phyloP scores from a whole-genome alignment of 2,329 filamentous ascomycete species.

The Byssoonygena ceratinophila region DNA sequence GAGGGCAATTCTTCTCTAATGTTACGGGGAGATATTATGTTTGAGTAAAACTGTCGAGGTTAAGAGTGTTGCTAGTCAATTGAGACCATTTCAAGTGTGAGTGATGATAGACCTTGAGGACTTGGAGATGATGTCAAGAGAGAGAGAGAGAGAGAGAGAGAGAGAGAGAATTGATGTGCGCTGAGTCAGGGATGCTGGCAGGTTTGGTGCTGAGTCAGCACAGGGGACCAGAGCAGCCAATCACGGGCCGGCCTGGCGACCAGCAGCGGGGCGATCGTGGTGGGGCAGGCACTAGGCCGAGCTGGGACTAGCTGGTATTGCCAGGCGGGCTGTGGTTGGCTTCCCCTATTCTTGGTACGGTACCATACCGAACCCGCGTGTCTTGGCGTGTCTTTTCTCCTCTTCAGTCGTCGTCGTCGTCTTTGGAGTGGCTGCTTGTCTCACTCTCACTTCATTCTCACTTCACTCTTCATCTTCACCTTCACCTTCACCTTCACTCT shows the following conservation, averaged over 20 bases:
- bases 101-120: too few species aligned
- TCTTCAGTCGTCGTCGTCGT: too few species aligned
- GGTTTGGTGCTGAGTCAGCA: neutral
- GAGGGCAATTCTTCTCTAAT: too few species aligned
- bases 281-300: neutral
- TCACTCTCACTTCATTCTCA: neutral
- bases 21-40: too few species aligned
- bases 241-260: neutral
- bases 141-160: too few species aligned
- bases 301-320: neutral
- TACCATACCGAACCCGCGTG: neutral
- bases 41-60: too few species aligned
- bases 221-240: neutral
- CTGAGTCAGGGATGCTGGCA: slow-evolving; percentile 3
- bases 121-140: too few species aligned
- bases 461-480: neutral
- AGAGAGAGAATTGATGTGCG: too few species aligned
- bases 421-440: neutral
- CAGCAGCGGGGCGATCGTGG: neutral
- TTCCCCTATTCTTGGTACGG: neutral
- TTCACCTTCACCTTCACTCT: neutral
- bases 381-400: neutral
- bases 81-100: too few species aligned
- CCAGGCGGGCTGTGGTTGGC: neutral
- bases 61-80: too few species aligned